Conservation (phyloP, 208 protist genomes). For the Entamoeba invadens region DNA sequence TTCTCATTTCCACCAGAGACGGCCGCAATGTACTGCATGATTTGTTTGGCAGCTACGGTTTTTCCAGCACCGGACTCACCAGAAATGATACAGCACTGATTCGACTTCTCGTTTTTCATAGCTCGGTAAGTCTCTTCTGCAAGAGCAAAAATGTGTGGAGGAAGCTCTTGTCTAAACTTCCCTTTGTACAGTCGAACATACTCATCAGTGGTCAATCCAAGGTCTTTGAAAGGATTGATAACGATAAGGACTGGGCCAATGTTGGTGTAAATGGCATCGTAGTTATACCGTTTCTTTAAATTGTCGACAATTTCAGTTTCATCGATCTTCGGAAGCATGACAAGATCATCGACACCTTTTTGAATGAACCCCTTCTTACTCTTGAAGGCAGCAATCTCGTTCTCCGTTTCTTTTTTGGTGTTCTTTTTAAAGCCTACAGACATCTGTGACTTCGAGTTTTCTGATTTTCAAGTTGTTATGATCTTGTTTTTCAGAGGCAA, state of each 20-base stretch:
- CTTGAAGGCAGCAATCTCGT: too few relatives aligned
- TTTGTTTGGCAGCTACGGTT: slow-evolving; percentile 2
- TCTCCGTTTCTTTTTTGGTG: too few relatives aligned
- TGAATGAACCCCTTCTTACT: too few relatives aligned
- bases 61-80: slow-evolving; percentile 45
- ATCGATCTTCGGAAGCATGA: slow-evolving; percentile 22
- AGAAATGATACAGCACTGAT: slow-evolving; percentile 33
- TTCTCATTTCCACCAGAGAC: slow-evolving; percentile 5
- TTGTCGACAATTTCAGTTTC: slow-evolving; percentile 23
- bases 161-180: slow-evolving; percentile 17
- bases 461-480: too few relatives aligned
- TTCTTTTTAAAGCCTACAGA: too few relatives aligned
- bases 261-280: slow-evolving; percentile 31
- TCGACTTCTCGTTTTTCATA: slow-evolving; percentile 14
- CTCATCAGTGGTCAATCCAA: neutral
- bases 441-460: too few relatives aligned
- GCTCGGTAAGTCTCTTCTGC: slow-evolving; percentile 22
- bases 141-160: slow-evolving; percentile 24
- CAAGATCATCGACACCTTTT: slow-evolving; percentile 15
- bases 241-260: slow-evolving; percentile 29
- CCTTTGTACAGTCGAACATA: slow-evolving; percentile 1
- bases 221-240: slow-evolving; percentile 33
- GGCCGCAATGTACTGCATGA: slow-evolving; percentile 11
- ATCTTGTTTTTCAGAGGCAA: too few relatives aligned
- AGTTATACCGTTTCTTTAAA: slow-evolving; percentile 12